Conservation (phyloP, 2,329 filamentous ascomycete species). For the Verticillium nonalfalfae region DNA sequence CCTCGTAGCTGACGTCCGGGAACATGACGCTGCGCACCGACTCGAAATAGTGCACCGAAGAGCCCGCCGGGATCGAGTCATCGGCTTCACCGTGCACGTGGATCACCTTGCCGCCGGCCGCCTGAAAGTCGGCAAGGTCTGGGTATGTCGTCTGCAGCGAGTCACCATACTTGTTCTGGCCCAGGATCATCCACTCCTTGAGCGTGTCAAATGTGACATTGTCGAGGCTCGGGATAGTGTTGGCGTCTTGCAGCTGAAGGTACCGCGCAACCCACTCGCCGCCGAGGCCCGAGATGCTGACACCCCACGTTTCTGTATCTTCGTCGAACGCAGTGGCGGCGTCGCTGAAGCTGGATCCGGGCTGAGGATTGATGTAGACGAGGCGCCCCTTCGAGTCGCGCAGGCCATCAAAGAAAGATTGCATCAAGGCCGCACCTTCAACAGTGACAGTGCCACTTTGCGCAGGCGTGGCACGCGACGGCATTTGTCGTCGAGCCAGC, state of each 20-base stretch:
- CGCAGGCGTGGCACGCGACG: constrained; percentile 21
- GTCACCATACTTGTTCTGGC: constrained; percentile 39
- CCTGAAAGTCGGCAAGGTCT: constrained; percentile 43
- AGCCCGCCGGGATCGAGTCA: constrained; percentile 42
- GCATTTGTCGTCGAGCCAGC: constrained; percentile 2
- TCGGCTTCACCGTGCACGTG: constrained; percentile 55
- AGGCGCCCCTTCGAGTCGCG: constrained; percentile 25
- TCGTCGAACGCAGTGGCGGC: constrained; percentile 23
- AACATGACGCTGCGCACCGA: constrained; percentile 45
- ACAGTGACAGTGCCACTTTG: constrained; percentile 27
- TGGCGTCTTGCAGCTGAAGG: constrained; percentile 26
- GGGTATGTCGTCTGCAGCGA: constrained; percentile 47
- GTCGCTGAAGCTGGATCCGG: constrained; percentile 23
- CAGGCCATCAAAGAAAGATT: constrained; percentile 26
- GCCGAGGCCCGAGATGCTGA: constrained; percentile 23
- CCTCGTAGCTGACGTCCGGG: constrained; percentile 25
- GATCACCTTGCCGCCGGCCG: constrained; percentile 46
- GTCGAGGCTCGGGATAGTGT: constrained; percentile 29
- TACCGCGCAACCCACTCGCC: constrained; percentile 32
- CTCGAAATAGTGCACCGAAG: constrained; percentile 48
- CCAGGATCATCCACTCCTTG: constrained; percentile 41
- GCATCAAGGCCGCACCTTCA: constrained; percentile 24
- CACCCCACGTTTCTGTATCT: constrained; percentile 20
- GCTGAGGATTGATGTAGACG: constrained; percentile 28
- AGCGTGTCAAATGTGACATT: constrained; percentile 47